Percentiles rank a stretch among this genome's conserved stretches.
Evolutionary conservation across 331 rosid species (phyloP).

Genomic region (Ulmus americana): DNA sequence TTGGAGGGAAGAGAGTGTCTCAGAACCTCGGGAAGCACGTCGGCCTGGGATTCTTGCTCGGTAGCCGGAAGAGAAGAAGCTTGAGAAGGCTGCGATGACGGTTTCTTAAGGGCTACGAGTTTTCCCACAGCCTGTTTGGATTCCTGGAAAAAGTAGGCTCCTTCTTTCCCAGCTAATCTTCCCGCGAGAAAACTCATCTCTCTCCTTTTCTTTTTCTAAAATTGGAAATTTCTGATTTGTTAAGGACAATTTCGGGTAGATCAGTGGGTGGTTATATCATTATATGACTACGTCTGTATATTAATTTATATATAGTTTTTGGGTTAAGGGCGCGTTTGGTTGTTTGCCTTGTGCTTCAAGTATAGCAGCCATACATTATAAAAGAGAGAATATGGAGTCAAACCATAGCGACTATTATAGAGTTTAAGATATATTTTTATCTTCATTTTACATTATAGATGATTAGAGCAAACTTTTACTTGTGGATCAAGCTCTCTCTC

Average conservation of each 20-base stretch:
- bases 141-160: constrained; percentile 78
- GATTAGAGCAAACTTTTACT: background rate
- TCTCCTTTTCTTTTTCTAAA: background rate
- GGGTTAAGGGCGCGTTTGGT: background rate
- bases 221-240: background rate
- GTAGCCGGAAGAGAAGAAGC: constrained; percentile 13
- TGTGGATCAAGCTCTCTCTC: background rate
- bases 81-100: constrained; percentile 14
- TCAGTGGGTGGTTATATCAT: background rate
- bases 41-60: constrained; percentile 37
- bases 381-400: background rate
- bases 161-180: constrained; percentile 84
- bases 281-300: background rate
- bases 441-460: background rate
- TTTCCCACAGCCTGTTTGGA: constrained; percentile 73
- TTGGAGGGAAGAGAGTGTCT: constrained; percentile 68
- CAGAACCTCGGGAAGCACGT: constrained; percentile 76
- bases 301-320: background rate
- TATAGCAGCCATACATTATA: background rate
- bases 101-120: constrained; percentile 33
- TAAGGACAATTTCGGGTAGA: background rate
- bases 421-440: background rate
- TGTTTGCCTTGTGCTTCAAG: background rate
- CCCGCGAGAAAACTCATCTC: constrained; percentile 82
- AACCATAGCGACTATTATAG: too few species aligned